Conservation (phyloP, 305 asterid species). For the Fraxinus floribunda region DNA sequence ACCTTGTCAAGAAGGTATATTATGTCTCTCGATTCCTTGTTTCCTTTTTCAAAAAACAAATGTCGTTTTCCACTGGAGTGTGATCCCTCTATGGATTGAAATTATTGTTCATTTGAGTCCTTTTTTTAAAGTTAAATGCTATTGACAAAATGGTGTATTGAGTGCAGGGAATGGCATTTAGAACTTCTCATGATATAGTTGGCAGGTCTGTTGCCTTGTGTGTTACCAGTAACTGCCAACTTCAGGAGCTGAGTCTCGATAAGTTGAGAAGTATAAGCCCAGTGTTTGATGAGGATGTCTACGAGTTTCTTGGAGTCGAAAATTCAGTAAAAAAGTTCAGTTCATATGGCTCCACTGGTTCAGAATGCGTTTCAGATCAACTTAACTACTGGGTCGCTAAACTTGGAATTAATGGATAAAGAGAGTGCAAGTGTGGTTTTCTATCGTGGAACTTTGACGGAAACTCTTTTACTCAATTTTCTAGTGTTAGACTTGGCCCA, state of each 20-base stretch:
- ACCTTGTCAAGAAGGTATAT: constrained; percentile 87
- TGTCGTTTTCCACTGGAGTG: neutral
- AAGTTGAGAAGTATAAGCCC: constrained; percentile 61
- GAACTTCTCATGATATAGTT: constrained; percentile 89
- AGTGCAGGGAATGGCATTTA: constrained; percentile 80
- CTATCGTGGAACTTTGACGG: neutral
- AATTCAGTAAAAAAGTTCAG: constrained; percentile 76
- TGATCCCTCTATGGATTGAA: neutral
- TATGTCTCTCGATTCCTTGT: neutral
- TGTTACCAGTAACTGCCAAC: constrained; percentile 59
- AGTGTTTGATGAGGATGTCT: constrained; percentile 67
- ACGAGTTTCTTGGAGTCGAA: constrained; percentile 76
- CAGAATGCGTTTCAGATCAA: constrained; percentile 79
- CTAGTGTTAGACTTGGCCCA: neutral
- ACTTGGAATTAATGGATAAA: constrained; percentile 37
- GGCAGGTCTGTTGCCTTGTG: constrained; percentile 86
- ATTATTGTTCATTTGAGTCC: neutral
- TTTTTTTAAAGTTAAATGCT: constrained; percentile 5
- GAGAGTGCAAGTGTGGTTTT: neutral
- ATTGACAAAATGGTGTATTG: constrained; percentile 1
- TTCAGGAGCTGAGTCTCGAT: constrained; percentile 60
- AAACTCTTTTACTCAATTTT: neutral
- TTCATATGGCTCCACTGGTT: constrained; percentile 95
- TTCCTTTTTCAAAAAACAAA: neutral
- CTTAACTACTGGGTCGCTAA: constrained; percentile 66